Percentiles rank a stretch among this genome's conserved stretches.
Conservation (phyloP, 1,284 basidiomycete species). For the Moniliella sp. region DNA sequence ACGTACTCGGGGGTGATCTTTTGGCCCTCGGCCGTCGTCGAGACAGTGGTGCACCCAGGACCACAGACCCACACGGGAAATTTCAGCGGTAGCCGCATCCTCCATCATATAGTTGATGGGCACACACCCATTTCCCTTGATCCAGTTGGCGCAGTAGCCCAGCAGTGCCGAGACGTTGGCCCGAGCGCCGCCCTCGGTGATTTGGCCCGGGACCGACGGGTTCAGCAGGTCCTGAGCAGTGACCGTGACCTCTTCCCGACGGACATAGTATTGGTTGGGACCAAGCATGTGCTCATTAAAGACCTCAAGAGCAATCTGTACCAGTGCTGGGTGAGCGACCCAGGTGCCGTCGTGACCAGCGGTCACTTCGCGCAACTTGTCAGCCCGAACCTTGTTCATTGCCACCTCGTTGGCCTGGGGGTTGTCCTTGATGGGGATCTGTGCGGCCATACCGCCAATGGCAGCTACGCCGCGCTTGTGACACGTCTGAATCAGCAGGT, state of each 20-base stretch:
- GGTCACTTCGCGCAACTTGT: conserved; percentile 86
- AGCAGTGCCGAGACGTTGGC: conserved; percentile 29
- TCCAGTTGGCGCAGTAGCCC: conserved; percentile 63
- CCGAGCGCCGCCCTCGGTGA: conserved; percentile 29
- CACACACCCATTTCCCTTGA: conserved; percentile 92
- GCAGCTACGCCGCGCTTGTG: conserved; percentile 92
- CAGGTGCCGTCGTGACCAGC: conserved; percentile 83
- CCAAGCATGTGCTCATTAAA: conserved; percentile 50
- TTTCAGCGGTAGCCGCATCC: conserved; percentile 91
- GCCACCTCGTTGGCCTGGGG: conserved; percentile 75
- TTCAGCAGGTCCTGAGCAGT: conserved; percentile 66
- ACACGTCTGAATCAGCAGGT: conserved; percentile 89
- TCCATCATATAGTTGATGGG: conserved; percentile 77
- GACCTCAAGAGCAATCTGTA: conserved; percentile 66
- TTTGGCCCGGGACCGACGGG: conserved; percentile 49
- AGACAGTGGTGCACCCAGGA: conserved; percentile 76
- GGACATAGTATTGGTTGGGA: conserved; percentile 59
- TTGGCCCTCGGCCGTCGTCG: conserved; percentile 53
- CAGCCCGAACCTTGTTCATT: conserved; percentile 85
- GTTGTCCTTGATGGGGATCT: conserved; percentile 96
- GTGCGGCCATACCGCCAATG: conserved; percentile 81
- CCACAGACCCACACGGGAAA: conserved; percentile 84
- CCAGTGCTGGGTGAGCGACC: conserved; percentile 94
- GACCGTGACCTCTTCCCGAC: conserved; percentile 72
- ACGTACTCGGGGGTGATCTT: conserved; percentile 54